These are phyloP conservation scores for Pleurotus cornucopiae DNA, from an alignment of 768 basidiomycete genomes.

Conservation along the genomic window DNA sequence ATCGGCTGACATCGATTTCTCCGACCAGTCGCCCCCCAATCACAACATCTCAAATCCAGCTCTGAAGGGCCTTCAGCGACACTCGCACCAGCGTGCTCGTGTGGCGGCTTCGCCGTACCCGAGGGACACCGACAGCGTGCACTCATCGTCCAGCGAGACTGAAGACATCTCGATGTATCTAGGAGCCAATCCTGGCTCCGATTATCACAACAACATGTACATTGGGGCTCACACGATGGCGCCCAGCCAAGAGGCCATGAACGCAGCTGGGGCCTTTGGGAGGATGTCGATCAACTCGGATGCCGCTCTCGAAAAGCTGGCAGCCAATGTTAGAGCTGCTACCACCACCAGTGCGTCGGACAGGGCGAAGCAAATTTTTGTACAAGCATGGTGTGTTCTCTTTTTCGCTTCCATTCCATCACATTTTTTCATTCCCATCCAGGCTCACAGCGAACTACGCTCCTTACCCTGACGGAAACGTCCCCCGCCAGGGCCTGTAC, in stretches of 20 bases:
- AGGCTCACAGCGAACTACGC: conserved; percentile 90
- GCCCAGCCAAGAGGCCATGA: conserved; percentile 50
- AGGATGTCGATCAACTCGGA: conserved; percentile 75
- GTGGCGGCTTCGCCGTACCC: conserved; percentile 82
- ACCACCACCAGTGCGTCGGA: conserved; percentile 91
- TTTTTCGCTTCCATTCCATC: conserved; percentile 12
- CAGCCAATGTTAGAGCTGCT: conserved; percentile 81
- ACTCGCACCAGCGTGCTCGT: conserved; percentile 74
- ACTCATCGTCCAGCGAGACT: conserved; percentile 86
- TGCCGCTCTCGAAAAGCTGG: conserved; percentile 80
- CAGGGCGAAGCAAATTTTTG: conserved; percentile 88
- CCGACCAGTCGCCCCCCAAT: conserved; percentile 66
- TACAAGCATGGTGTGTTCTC: conserved; percentile 78
- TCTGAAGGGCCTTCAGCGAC: conserved; percentile 73
- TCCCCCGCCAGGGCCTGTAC: conserved; percentile 90
- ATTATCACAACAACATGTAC: conserved; percentile 65
- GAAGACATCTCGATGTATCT: conserved; percentile 83
- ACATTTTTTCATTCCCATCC: conserved; percentile 13
- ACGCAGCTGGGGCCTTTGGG: conserved; percentile 70
- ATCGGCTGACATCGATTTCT: conserved; percentile 21
- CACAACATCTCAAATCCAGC: conserved; percentile 71
- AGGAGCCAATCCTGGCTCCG: conserved; percentile 40
- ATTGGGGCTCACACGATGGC: conserved; percentile 41
- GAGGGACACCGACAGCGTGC: conserved; percentile 80
- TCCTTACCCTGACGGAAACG: conserved; percentile 88